These are phyloP conservation scores for Papiliotrema fonsecae DNA, from an alignment of 1,284 basidiomycete genomes.

Conservation along the genomic window DNA sequence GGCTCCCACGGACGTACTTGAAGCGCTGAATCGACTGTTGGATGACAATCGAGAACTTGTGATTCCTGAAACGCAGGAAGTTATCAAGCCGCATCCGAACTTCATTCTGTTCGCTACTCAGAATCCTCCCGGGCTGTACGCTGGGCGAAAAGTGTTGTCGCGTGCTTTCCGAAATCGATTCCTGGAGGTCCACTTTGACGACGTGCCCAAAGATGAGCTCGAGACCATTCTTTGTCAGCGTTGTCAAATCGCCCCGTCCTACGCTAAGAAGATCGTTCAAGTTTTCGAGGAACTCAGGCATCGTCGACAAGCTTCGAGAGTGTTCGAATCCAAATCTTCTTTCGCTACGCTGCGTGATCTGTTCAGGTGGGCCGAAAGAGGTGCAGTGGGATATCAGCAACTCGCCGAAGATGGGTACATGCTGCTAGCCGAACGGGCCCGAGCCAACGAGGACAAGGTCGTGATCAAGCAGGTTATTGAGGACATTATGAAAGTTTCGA, in stretches of 20 bases:
- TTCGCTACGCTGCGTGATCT: conserved; percentile 96
- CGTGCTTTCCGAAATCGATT: conserved; percentile 98
- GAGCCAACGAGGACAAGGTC: conserved; percentile 76
- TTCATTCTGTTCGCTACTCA: conserved; percentile 99
- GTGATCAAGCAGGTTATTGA: conserved; percentile 93
- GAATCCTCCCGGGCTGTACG: conserved; percentile 97
- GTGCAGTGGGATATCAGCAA: conserved; percentile 83
- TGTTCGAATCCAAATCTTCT: conserved; percentile 96
- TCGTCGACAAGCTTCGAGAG: conserved; percentile 78
- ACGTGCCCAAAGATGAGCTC: conserved; percentile 89
- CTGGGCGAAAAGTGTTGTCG: conserved; percentile 89
- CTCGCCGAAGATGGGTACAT: conserved; percentile 96
- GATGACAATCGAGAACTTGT: conserved; percentile 97
- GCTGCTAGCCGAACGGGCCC: conserved; percentile 88
- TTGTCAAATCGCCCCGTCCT: conserved; percentile 85
- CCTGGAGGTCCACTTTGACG: conserved; percentile 95
- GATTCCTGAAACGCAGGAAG: conserved; percentile 93
- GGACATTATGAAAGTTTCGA: conserved; percentile 77
- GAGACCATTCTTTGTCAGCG: conserved; percentile 87
- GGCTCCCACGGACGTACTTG: conserved; percentile 95
- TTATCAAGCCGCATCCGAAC: conserved; percentile 86
- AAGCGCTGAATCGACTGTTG: conserved; percentile 91
- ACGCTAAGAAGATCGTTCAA: conserved; percentile 81
- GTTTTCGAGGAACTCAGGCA: conserved; percentile 94
- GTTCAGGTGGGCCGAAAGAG: conserved; percentile 93